Base-by-base conservation (phyloP, 169 alveolate species). In the Eimeria nieschulzi region DNA sequence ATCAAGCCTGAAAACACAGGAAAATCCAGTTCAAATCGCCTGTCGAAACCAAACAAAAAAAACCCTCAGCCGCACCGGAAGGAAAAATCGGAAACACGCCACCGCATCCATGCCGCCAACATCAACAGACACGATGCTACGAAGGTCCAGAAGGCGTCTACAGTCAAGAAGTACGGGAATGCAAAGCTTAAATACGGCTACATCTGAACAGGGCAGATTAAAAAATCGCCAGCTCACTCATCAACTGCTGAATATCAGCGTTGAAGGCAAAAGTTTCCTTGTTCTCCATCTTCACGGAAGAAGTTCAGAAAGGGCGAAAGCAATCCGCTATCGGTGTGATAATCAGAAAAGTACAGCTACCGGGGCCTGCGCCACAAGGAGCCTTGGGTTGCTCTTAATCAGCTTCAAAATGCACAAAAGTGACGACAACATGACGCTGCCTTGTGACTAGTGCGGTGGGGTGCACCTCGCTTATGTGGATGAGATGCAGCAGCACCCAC, bases 201-300 rank as follows among this genome's bases (percentile, higher is more conserved):
- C 46, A 33, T 33, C 46, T 33, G 46, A 33, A 33, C 46, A 33
- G 46, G 46, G 46, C 46, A 33, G 46, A 33, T 3, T 33, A 33
- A 33, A 33, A 33, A 59, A 23, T 2, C 80, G 51, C 0, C 25
- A 26, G 0, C 93, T 90, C 51, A 93, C 99, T 97, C 99, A 99
- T 96, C 96, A 99, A 95, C 95, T 99, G 99, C 95, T 99, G 98
- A 94, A 99, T 98, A 92, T 99, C 99, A 83, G 99, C 99, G 93
- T 99, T 98, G 99, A 99, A 99, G 96, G 99, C 99, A 96, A 97
- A 98, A 70, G 98, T 97, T 93, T 98, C 99, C 92, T 95, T 97
- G 59, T 96, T 91, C 96, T 91, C 90, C 94, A 92, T 94, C 59
- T 92, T 94, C 59, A 9, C 51, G 39, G n/a, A 54, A 12, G 83